A percentile compares a stretch with the other conserved stretches of the same genome.
Evolutionary conservation across 768 basidiomycete species (phyloP).

Genomic region (Favolaschia claudopus): DNA sequence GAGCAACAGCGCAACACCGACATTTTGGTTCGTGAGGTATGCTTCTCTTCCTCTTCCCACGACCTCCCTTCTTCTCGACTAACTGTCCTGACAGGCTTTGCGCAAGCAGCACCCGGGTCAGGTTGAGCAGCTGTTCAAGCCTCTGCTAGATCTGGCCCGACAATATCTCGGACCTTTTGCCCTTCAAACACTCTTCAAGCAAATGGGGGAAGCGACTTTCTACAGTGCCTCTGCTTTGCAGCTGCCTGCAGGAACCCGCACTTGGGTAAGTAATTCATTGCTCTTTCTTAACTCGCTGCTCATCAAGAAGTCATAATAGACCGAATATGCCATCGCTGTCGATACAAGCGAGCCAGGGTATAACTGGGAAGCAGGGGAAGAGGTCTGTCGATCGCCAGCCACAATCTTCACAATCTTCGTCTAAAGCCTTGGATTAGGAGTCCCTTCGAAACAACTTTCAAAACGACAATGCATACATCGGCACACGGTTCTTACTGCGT

Average conservation of each 20-base stretch:
- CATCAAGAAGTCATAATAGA: slow-evolving; percentile 10
- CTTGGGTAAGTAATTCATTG: slow-evolving; percentile 43
- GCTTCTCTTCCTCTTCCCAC: background rate
- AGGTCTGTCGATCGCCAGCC: too few species aligned
- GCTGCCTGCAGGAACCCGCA: slow-evolving; percentile 28
- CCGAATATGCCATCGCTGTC: slow-evolving; percentile 23
- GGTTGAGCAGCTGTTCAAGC: slow-evolving; percentile 37
- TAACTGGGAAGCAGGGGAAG: slow-evolving; percentile 28
- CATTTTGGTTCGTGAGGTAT: slow-evolving; percentile 30
- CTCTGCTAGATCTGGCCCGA: slow-evolving; percentile 30
- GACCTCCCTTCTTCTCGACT: background rate
- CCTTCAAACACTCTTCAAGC: slow-evolving; percentile 32
- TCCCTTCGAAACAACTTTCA: too few species aligned
- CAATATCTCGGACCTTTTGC: slow-evolving; percentile 38
- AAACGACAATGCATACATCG: too few species aligned
- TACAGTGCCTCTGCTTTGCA: slow-evolving; percentile 33
- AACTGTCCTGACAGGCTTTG: slow-evolving; percentile 26
- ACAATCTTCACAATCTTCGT: too few species aligned
- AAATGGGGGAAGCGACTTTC: slow-evolving; percentile 40
- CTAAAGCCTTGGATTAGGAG: too few species aligned
- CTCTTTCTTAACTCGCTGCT: slow-evolving; percentile 2
- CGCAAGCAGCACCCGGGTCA: slow-evolving; percentile 30
- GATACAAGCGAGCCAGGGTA: slow-evolving; percentile 20
- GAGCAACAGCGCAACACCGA: slow-evolving; percentile 29
- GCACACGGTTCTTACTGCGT: background rate